Evolutionary conservation across 164 flowering plant genomes (phyloP), one percentile per base, ranked within the genome.

Genomic region (Dillenia turbinata): DNA sequence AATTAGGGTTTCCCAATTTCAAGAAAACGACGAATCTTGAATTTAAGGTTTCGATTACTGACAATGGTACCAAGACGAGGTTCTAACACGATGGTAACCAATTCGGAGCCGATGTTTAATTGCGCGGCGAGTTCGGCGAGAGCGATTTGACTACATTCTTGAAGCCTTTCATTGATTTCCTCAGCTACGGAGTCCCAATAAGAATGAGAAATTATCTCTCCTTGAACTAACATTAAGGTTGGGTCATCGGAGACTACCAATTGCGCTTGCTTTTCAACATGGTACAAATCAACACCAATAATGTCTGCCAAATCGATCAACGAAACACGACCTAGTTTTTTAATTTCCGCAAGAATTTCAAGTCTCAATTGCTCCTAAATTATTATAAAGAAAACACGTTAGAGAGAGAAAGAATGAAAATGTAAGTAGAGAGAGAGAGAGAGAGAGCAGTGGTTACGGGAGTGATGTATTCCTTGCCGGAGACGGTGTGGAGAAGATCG

Each of bases 391-490:
- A 9, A 9, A 54, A 14, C 58, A 57, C 12, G 24, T 13, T 9
- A 40, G 10, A 50, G 16, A 58, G 3, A 10, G 46, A 66, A 45
- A 7, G 9, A 15, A 22, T 44, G 51, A 61, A 59, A 55, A 26
- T 4, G 12, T 59, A 59, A 52, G 48, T 43, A 49, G 16, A 47
- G 17, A 60, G 61, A 48, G 54, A 9, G 22, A 58, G 24, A 19
- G 59, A 58, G 59, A 53, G 44, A 19, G 51, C 57, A 50, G 43
- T 19, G 64, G 22, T n/a, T 83, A 94, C 98, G 1, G 87, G 92
- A 53, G 98, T 91, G 73, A 91, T 91, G 89, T 83, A 90, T 76
- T 90, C 97, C 76, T 91, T 91, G 72, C 93, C 97, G 71, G 97
- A 78, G 72, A 84, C 78, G 49, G 97, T 91, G 77, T 91, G 95